Evolutionary conservation across 352 stramenopile species (phyloP), one percentile per base, ranked within the genome.

Genomic region (Globisporangium parvum): DNA sequence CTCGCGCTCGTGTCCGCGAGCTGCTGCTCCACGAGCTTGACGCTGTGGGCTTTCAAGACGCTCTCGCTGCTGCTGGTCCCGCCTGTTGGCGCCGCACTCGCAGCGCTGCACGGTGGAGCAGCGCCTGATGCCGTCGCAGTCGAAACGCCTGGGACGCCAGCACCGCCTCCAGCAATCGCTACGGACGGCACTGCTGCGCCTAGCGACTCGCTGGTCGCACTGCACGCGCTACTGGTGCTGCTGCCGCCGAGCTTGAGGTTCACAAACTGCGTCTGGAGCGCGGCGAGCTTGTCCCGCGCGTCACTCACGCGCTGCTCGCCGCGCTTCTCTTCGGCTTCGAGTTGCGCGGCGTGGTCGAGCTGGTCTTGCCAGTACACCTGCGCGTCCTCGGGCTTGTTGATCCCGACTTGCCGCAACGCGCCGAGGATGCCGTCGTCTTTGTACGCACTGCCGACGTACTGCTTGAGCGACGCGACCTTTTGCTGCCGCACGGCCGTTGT

Each of bases 291-390:
- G n/a, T 88, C 74, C 17, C 79, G 80, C 31, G 70, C 75, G 35
- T 89, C 79, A 6, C 54, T 49, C 26, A 93, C 78, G 28, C 77
- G 76, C 40, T 80, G 63, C 54, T 91, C 83, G 20, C 72, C 72
- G 28, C 68, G 60, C 37, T 75, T 75, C 52, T 88, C 74, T 40
- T 93, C 77, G 5, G 62, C 66, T 55, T 86, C 79, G 2, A 91
- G 70, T 55, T 91, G 79, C n/a, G 66, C 60, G 0, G 77, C 76
- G 55, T 91, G 80, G 15, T 88, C 73, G 10, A 87, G 70, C 61
- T 91, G 80, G 53, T 90, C 85, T 56, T 88, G 75, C 82, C 82
- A 91, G 63, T 83, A 90, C 26, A 85, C 51, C 41, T 90, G 61
- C 11, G 78, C 76, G 20, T 88, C 78, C 44, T 93, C 80, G 11